Evolutionary conservation across 139 green algal species (phyloP), one percentile per base, ranked within the genome.

Genomic region (Chlamydomonas urium): DNA sequence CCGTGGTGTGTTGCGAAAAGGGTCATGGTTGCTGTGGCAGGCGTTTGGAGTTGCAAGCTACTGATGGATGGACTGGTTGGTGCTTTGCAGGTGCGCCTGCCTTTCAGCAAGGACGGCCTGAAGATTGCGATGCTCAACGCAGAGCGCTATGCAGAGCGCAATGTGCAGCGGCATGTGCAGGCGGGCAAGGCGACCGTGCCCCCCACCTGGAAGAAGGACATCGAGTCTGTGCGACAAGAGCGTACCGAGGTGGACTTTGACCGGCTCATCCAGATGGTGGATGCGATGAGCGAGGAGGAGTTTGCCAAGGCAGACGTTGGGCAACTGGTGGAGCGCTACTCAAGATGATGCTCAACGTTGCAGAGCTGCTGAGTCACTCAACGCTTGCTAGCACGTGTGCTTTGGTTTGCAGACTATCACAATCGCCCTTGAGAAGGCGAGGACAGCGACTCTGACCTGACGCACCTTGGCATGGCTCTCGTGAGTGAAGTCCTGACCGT

Each of bases 121-220:
- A 75, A 75, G 31, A 24, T 84, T 38, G 83, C 83, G 24, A 4
- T 88, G 31, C 79, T 88, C 29, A 84, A 88, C 59, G 74, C 79
- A 1, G 83, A 88, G 66, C 67, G 72, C 53, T 88, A 76, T 38
- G 74, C 53, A 6, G 60, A 78, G 21, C 70, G 67, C 32, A 79
- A 78, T 47, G 57, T 85, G 26, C 19, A 67, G 58, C 74, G 79
- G 24, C 74, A 81, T 28, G 29, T 88, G 5, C 34, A 59, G 19
- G 63, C 76, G 28, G 35, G 68, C n/a, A 53, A 70, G 36, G 82
- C 81, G 36, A 45, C 61, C 50, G n/a, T 85, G 53, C 48, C 58
- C 37, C 19, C 69, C 53, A 32, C 17, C 23, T 71, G 63, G 63
- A 26, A 33, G 36, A 35, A 71, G 24, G 72, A 69, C 1, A 66